Base-by-base conservation (phyloP, 768 basidiomycete species). In the Hygrophorus russula region DNA sequence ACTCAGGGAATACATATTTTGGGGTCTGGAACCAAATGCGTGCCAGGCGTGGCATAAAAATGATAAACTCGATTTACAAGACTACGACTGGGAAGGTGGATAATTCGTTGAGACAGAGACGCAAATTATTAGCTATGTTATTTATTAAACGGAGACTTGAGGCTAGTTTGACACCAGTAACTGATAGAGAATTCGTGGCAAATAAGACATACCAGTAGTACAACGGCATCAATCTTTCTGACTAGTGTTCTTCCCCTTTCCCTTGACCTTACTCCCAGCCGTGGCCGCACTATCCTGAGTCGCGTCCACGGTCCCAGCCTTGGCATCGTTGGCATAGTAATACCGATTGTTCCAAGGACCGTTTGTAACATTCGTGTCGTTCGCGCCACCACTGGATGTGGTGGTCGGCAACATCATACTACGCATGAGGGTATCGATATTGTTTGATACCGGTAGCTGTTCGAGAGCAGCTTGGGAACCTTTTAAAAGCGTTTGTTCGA, bases 341-440 rank as follows among this genome's bases (percentile, higher is more conserved):
- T n/a, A n/a, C n/a, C n/a, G n/a, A n/a, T 63, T 53, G 42, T 58
- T 60, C 64, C 64, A 63, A 7, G 65, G 61, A 1, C 66, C 64
- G 44, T 59, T 53, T 3, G 59, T 44, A 19, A 63, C 45, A 13
- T 46, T 57, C 3, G 53, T 33, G 18, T 53, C 33, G 17, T 15
- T 46, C 13, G n/a, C n/a, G 34, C 49, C 12, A 52, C 32, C 39
- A 39, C 46, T 18, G 20, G 47, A 28, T 35, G 14, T 52, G 15
- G 46, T 17, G 5, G 47, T 46, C 24, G 53, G 40, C n/a, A 65
- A 61, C 72, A 76, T 74, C 73, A 76, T 73, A 49, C 68, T 68
- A 29, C 59, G 62, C 69, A 76, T 68, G 44, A 76, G 63, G 15
- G 53, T 45, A 53, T 74, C 72, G 37, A 76, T 68, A 46, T 75